Base-by-base conservation (phyloP, 306 rosid species). In the Begonia masoniana region DNA sequence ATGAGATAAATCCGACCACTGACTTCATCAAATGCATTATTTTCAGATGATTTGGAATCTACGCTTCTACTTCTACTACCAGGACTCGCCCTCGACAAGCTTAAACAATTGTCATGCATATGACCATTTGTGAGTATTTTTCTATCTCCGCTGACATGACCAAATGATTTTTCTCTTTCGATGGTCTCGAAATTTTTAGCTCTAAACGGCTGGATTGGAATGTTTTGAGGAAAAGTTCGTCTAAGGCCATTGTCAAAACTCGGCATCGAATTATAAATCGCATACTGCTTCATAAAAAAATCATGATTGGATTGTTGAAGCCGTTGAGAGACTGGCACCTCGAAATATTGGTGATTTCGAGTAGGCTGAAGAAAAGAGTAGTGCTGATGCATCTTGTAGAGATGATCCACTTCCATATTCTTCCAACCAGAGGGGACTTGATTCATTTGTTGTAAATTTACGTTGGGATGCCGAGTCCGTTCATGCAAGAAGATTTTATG, bases 21-120 rank as follows among this genome's bases (percentile, higher is more conserved):
- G 36, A 68, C 69, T 56, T 70, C 86, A 70, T 72, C 68, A 67
- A 70, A 55, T 43, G 86, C 68, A 62, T 64, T 54, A 48, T 79
- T 58, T 62, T 69, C 35, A 59, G 71, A 45, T 45, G 60, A 43
- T 73, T 72, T 79, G 50, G 63, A 71, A 47, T 55, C 64, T 4
- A 53, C 13, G 42, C 60, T 53, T 56, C 51, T 15, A 41, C 60
- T 53, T 59, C 50, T 60, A 15, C 13, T 10, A 43, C 51, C 53
- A 60, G 61, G 48, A 42, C 41, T 54, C 17, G 50, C 7, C 43
- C 60, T 63, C 70, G 68, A 26, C 47, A 65, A 13, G 26, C 48
- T 56, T 56, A 69, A 57, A 53, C 55, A 57, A 45, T 71, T 67
- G 54, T 10, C 68, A 58, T 46, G 56, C 43, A 53, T 47, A 57